These are phyloP conservation scores for Pseudopediastrum boryanum DNA, from an alignment of 139 green algal genomes.

Conservation along the genomic window DNA sequence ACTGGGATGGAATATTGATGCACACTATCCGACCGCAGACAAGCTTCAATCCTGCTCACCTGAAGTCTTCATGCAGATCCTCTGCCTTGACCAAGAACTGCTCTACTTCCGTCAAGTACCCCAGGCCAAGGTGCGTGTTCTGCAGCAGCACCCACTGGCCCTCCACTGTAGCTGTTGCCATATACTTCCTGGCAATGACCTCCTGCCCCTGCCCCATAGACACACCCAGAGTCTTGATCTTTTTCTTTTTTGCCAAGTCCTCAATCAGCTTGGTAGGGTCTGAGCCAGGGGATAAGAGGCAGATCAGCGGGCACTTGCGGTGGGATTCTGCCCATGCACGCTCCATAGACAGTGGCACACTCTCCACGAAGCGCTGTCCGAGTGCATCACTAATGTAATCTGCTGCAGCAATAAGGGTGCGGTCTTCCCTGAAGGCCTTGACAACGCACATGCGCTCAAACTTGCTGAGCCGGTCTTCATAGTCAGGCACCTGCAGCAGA, in stretches of 20 bases:
- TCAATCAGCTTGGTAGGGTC: constrained; percentile 95
- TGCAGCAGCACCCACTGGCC: constrained; percentile 97
- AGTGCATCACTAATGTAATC: constrained; percentile 88
- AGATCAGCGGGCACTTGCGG: constrained; percentile 83
- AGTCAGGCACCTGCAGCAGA: constrained; percentile 78
- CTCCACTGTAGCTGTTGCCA: constrained; percentile 82
- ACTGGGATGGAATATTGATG: too few relatives aligned
- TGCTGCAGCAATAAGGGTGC: constrained; percentile 84
- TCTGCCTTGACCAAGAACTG: constrained; percentile 60
- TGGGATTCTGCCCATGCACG: constrained; percentile 62
- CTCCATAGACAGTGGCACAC: constrained; percentile 89
- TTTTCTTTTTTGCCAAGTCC: constrained; percentile 94
- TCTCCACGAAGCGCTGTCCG: constrained; percentile 88
- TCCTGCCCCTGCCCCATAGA: constrained; percentile 87
- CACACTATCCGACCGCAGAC: too few relatives aligned
- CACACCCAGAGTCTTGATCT: constrained; percentile 91
- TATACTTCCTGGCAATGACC: constrained; percentile 89
- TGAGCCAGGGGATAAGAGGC: constrained; percentile 87
- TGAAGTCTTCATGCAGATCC: constrained; percentile 41
- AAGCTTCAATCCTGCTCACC: too few relatives aligned
- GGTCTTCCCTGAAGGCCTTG: constrained; percentile 91
- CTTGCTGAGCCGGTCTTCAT: constrained; percentile 84
- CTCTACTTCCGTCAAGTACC: constrained; percentile 94
- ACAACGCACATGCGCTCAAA: constrained; percentile 94
- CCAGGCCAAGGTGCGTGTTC: constrained; percentile 94